A percentile compares a stretch with the other conserved stretches of the same genome.
Evolutionary conservation across 139 green algal genomes (phyloP).

Genomic region (Yamagishiella unicocca): DNA sequence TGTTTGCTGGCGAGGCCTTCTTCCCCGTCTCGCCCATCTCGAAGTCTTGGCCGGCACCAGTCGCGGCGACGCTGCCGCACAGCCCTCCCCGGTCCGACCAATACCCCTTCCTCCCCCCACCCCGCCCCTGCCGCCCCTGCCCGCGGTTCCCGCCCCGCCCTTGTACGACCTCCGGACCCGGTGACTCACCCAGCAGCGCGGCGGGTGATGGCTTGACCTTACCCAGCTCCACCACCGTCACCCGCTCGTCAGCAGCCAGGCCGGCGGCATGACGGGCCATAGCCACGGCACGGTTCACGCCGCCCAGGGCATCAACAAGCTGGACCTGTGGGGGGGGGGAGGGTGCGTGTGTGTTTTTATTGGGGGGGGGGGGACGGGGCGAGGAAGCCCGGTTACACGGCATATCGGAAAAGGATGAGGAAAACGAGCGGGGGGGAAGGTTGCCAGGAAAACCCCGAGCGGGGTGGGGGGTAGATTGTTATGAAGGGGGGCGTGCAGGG

Average conservation of each 20-base stretch:
- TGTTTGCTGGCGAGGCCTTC: too few relatives aligned
- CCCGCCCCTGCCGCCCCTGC: background rate
- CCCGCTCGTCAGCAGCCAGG: slow-evolving; percentile 53
- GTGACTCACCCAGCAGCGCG: slow-evolving; percentile 53
- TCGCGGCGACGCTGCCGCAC: background rate
- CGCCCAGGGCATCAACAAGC: slow-evolving; percentile 92
- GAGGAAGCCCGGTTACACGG: too few relatives aligned
- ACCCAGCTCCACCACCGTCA: slow-evolving; percentile 74
- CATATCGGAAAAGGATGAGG: background rate
- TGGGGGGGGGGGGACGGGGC: background rate
- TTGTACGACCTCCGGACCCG: too few relatives aligned
- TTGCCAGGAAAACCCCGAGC: background rate
- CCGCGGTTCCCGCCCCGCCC: too few relatives aligned
- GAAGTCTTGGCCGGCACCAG: background rate
- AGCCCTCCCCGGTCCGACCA: background rate
- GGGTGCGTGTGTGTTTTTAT: background rate
- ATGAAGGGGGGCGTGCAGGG: background rate
- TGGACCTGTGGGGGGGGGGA: background rate
- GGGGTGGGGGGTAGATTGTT: background rate
- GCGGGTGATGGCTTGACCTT: slow-evolving; percentile 58
- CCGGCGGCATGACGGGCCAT: slow-evolving; percentile 85
- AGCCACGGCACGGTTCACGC: slow-evolving; percentile 79
- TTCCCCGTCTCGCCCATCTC: background rate
- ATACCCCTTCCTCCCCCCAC: background rate
- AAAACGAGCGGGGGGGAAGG: background rate